Conservation (phyloP, 257 asterid species). For the Solanum rostratum region DNA sequence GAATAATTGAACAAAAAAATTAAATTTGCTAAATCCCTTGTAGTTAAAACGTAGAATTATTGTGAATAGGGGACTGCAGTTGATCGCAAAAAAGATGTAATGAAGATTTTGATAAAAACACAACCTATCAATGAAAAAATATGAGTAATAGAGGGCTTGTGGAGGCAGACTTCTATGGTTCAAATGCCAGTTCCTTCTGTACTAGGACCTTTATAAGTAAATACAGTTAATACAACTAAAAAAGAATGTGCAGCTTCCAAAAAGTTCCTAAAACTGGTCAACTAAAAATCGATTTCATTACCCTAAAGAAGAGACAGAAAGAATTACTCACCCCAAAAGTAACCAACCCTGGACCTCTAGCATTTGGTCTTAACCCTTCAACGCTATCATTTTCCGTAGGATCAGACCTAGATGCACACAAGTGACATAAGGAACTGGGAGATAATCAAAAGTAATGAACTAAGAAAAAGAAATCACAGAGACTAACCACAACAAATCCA, state of each 20-base stretch:
- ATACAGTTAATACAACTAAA: background rate
- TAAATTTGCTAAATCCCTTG: background rate
- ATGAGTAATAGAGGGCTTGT: background rate
- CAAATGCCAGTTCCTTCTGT: background rate
- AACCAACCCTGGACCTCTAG: conserved; percentile 99
- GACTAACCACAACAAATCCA: conserved; percentile 93
- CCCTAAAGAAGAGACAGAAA: background rate
- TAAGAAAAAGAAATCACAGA: background rate
- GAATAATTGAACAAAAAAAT: background rate
- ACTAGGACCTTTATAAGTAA: background rate
- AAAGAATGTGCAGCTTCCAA: background rate
- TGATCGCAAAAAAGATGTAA: background rate
- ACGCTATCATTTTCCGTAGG: conserved; percentile 99
- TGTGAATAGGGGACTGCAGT: background rate
- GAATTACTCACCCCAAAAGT: conserved; percentile 83
- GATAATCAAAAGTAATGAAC: background rate
- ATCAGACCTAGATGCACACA: conserved; percentile 69
- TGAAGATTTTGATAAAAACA: background rate
- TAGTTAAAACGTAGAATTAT: background rate
- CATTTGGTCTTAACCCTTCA: conserved; percentile 96
- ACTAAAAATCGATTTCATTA: background rate
- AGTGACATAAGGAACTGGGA: background rate
- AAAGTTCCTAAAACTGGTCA: background rate
- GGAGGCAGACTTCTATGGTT: background rate
- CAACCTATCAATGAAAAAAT: background rate